A percentile compares a stretch with the other conserved stretches of the same genome.
These are phyloP conservation scores for Tetrapisispora fleetii DNA, from an alignment of 805 yeast species.

Conservation along the genomic window DNA sequence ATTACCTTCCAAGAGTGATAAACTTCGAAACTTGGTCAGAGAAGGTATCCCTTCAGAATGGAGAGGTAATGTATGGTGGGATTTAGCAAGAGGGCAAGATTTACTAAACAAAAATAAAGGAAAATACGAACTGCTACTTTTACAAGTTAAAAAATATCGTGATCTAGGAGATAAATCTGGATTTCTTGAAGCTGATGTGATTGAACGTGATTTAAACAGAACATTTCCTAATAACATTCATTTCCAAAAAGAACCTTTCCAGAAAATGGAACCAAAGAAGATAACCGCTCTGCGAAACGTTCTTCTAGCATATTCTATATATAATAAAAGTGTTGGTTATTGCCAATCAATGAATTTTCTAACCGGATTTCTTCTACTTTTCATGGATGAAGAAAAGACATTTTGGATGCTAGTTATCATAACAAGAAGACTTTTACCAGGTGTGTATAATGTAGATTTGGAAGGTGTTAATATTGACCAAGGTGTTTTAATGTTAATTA, in stretches of 20 bases:
- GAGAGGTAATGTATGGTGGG: slow-evolving; percentile 97
- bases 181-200: slow-evolving; percentile 65
- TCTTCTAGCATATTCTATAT: slow-evolving; percentile 70
- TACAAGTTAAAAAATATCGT: slow-evolving; percentile 33
- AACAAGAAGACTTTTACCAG: slow-evolving; percentile 76
- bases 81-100: slow-evolving; percentile 79
- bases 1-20: slow-evolving; percentile 72
- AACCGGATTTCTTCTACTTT: slow-evolving; percentile 75
- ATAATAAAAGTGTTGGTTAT: slow-evolving; percentile 84
- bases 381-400: slow-evolving; percentile 81
- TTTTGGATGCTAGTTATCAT: slow-evolving; percentile 95
- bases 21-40: slow-evolving; percentile 66
- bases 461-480: slow-evolving; percentile 96
- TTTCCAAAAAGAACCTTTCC: slow-evolving; percentile 43
- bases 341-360: slow-evolving; percentile 92
- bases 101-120: slow-evolving; percentile 62
- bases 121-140: slow-evolving; percentile 60
- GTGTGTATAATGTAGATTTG: slow-evolving; percentile 76
- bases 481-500: slow-evolving; percentile 81
- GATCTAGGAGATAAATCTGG: background rate
- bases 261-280: slow-evolving; percentile 47
- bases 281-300: slow-evolving; percentile 70
- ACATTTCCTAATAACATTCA: slow-evolving; percentile 91
- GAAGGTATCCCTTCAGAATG: slow-evolving; percentile 95
- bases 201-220: slow-evolving; percentile 85